Base-by-base conservation (phyloP, 2,329 filamentous ascomycete species). In the Rutstroemia sp. region DNA sequence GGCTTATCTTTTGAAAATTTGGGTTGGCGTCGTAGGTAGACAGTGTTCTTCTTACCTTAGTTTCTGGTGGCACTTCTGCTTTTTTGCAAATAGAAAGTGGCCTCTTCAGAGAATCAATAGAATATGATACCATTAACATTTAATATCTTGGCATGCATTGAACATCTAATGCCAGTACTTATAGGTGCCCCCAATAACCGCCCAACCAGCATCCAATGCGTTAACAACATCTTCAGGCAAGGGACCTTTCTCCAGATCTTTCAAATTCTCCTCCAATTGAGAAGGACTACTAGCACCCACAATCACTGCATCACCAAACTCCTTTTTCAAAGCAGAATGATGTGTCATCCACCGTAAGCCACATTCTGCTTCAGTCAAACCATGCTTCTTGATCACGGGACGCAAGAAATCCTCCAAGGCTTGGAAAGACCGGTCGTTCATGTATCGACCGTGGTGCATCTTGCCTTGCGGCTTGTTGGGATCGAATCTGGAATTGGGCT, bases 171-270 rank as follows among this genome's bases (percentile, higher is more conserved):
- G 48, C 10, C 38, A 40, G 40, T 51, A 51, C 21, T 51, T 51
- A 16, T 39, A 51, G 14, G 34, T 34, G 6, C 48, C 36, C 5
- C 34, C 38, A 39, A 51, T 51, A 5, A 39, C 34, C 4, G 17
- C 61, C 90, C 91, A 95, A 3, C 88, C 89, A 70, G 88, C 75
- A 63, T 95, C 89, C 57, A 95, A 73, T 12, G 81, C 84, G 68
- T 84, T 72, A 9, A 95, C 78, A 16, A 95, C 85, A 25, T 90
- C 88, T 12, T 88, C 81, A 0, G 89, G 89, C 60, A 95, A 73
- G 1, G 88, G 88, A 0, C 88, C 86, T 79, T 83, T 82, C 68
- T 84, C 80, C 30, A 86, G 68, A 59, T 77, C 73, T 56, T 77
- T 72, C 53, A 86, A 71, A 68, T 85, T 85, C 61, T 75, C 72